Percentiles rank a stretch among this genome's conserved stretches.
These are phyloP conservation scores for Stagonosporopsis cucurbitacearum DNA, from an alignment of 2,329 filamentous ascomycete genomes.

Conservation along the genomic window DNA sequence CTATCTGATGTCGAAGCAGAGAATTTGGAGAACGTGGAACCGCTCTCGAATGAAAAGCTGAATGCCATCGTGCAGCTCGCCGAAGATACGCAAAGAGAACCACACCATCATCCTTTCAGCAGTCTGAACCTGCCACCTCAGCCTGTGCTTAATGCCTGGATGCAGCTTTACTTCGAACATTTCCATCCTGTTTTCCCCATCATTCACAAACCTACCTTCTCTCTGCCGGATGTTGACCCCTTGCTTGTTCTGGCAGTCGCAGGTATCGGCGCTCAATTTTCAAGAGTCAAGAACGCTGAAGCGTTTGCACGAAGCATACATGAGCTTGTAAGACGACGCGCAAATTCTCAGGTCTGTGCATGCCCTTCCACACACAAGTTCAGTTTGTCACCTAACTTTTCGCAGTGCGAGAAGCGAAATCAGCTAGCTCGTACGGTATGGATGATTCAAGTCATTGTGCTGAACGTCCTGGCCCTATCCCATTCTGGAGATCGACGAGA, in stretches of 20 bases:
- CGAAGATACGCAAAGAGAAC: not conserved
- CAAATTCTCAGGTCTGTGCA: not conserved
- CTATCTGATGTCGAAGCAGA: not conserved
- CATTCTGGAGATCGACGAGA: conserved; percentile 4
- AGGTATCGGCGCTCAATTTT: conserved; percentile 4
- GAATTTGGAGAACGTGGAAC: not conserved
- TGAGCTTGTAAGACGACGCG: conserved; percentile 3
- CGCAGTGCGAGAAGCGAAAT: conserved; percentile 2
- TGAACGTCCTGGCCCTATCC: conserved; percentile 3
- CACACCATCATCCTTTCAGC: not conserved
- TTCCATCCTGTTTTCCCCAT: conserved; percentile 8
- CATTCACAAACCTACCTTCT: conserved; percentile 3
- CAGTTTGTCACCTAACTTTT: not conserved
- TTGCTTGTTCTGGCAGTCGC: conserved; percentile 5
- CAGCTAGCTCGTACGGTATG: not conserved
- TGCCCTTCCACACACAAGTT: too few relatives aligned
- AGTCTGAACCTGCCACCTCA: not conserved
- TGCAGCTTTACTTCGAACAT: conserved; percentile 11
- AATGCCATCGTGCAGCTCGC: not conserved
- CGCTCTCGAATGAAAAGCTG: not conserved
- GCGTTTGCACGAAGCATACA: not conserved
- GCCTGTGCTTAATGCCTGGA: not conserved
- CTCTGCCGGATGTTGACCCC: not conserved
- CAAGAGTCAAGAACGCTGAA: not conserved
- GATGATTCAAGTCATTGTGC: conserved; percentile 7